These are phyloP conservation scores for Phlyctochytrium arcticum DNA, from an alignment of 192 early-diverging fungal genomes.

Conservation along the genomic window DNA sequence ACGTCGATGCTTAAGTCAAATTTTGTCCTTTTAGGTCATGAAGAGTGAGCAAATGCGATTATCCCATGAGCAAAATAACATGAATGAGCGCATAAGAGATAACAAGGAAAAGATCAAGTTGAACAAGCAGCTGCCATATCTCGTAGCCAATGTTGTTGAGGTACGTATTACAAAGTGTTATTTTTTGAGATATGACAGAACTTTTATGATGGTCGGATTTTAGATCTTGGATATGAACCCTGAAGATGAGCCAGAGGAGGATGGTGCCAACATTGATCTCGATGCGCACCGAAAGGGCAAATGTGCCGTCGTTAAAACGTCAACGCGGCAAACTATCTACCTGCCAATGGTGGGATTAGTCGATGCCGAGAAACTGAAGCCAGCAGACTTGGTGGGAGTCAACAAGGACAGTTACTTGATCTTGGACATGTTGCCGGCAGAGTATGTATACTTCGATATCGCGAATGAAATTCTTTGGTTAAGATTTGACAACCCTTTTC, in stretches of 20 bases:
- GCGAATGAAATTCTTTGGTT: neutral
- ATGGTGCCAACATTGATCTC: constrained; percentile 90
- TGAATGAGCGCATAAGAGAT: constrained; percentile 92
- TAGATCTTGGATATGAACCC: constrained; percentile 90
- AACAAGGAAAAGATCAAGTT: constrained; percentile 98
- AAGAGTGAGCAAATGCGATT: constrained; percentile 88
- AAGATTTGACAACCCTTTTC: neutral
- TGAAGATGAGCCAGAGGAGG: constrained; percentile 86
- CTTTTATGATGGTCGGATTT: neutral
- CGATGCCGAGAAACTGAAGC: constrained; percentile 79
- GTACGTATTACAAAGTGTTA: constrained; percentile 34
- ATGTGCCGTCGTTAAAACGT: constrained; percentile 95
- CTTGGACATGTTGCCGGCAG: constrained; percentile 92
- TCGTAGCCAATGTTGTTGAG: constrained; percentile 96
- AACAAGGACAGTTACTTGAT: constrained; percentile 98
- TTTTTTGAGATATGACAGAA: neutral
- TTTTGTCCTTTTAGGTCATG: constrained; percentile 68
- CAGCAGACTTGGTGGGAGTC: constrained; percentile 96
- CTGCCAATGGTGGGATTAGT: constrained; percentile 97
- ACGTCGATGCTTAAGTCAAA: too few species aligned
- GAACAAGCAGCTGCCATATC: constrained; percentile 95
- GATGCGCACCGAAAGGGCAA: constrained; percentile 92
- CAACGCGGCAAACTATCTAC: constrained; percentile 94
- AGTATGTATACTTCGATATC: constrained; percentile 53
- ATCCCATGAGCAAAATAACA: constrained; percentile 78